Percentiles rank a stretch among this genome's conserved stretches.
Conservation (phyloP, 2,329 filamentous ascomycete genomes). For the Colletotrichum tropicale region DNA sequence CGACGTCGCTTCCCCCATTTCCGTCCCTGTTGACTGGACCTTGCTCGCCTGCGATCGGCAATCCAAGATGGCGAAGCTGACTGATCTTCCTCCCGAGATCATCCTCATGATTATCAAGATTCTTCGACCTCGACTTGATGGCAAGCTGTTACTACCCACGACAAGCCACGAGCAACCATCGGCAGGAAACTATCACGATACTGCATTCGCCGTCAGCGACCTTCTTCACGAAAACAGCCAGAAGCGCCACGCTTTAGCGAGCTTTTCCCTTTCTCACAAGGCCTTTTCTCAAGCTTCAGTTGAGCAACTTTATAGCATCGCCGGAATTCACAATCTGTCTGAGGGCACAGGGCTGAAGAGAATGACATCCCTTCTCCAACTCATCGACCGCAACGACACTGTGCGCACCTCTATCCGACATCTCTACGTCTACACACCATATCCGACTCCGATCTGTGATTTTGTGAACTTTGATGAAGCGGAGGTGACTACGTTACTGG, state of each 20-base stretch:
- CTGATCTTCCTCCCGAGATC: background rate
- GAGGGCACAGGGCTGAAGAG: background rate
- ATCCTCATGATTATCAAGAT: background rate
- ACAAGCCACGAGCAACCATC: accelerated
- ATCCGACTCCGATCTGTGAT: background rate
- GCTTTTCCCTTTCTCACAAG: background rate
- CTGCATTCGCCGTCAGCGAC: background rate
- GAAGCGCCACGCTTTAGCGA: background rate
- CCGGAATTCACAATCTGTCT: accelerated
- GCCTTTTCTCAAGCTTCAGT: background rate
- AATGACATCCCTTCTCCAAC: background rate
- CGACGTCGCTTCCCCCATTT: background rate
- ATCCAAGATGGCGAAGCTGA: background rate
- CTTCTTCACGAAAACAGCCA: background rate
- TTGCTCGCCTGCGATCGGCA: background rate
- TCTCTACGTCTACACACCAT: background rate
- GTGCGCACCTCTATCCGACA: background rate
- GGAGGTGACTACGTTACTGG: background rate
- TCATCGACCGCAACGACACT: background rate
- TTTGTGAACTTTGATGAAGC: background rate
- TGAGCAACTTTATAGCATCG: accelerated
- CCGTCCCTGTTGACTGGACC: background rate
- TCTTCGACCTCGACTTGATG: background rate
- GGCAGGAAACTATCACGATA: accelerated
- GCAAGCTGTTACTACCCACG: background rate